Percentiles rank a stretch among this genome's conserved stretches.
These are phyloP conservation scores for Lasiosphaeria miniovina DNA, from an alignment of 495 filamentous ascomycete species.

Conservation along the genomic window DNA sequence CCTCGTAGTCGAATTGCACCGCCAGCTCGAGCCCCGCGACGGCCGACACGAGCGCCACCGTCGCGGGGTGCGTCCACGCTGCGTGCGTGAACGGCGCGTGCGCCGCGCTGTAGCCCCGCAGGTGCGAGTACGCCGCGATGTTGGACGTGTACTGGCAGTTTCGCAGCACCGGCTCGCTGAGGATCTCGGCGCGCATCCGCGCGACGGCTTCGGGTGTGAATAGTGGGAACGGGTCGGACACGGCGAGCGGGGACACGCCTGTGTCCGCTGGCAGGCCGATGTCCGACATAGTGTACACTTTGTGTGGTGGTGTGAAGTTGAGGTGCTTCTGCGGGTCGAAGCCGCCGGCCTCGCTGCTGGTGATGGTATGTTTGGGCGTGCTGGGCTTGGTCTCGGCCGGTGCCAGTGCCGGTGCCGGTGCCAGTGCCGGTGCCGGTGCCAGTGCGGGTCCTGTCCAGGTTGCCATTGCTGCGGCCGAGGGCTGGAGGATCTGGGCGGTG, in stretches of 20 bases:
- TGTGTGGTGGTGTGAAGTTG: conserved; percentile 47
- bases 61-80: conserved; percentile 51
- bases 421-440: background rate
- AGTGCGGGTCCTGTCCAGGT: background rate
- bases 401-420: background rate
- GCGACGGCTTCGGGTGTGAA: conserved; percentile 65
- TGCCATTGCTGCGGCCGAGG: background rate
- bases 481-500: background rate
- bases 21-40: conserved; percentile 74
- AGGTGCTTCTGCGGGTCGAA: conserved; percentile 52
- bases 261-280: conserved; percentile 52
- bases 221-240: conserved; percentile 71
- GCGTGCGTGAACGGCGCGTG: conserved; percentile 37
- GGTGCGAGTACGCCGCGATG: conserved; percentile 61
- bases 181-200: conserved; percentile 63
- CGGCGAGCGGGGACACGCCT: conserved; percentile 63
- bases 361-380: background rate
- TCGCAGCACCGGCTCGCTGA: conserved; percentile 59
- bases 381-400: background rate
- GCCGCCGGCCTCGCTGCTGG: background rate
- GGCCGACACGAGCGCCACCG: conserved; percentile 61
- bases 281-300: conserved; percentile 59
- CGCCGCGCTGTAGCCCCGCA: conserved; percentile 68
- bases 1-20: conserved; percentile 69
- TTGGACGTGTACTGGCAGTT: conserved; percentile 60